Evolutionary conservation across 2,329 filamentous ascomycete genomes (phyloP).

Genomic region (Volutella citrinella): DNA sequence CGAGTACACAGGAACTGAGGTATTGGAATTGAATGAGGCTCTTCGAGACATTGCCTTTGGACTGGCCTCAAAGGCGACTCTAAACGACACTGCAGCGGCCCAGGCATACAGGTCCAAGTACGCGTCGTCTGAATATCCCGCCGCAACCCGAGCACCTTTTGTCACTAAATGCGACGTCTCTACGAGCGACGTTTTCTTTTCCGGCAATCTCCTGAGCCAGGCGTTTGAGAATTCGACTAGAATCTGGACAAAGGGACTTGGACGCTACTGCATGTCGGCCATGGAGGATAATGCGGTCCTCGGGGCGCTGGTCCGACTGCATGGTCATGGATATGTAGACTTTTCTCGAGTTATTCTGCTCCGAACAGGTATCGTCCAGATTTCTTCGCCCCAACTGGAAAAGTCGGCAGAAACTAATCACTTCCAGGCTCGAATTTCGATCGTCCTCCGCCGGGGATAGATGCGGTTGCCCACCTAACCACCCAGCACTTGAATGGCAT

Average conservation of each 20-base stretch:
- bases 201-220: conserved; percentile 5
- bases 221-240: conserved; percentile 8
- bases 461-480: conserved; percentile 7
- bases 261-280: conserved; percentile 14
- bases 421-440: conserved; percentile 14
- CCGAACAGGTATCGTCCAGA: conserved; percentile 9
- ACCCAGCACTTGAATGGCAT: conserved; percentile 10
- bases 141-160: conserved; percentile 4
- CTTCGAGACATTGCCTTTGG: conserved; percentile 9
- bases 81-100: conserved; percentile 6
- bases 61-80: conserved; percentile 4
- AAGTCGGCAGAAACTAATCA: too few relatives aligned
- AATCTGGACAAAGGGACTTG: conserved; percentile 9
- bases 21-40: conserved; percentile 14
- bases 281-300: conserved; percentile 14
- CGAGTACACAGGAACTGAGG: conserved; percentile 12
- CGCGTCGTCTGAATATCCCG: conserved; percentile 2
- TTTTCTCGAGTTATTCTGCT: conserved; percentile 14
- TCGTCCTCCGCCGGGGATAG: conserved; percentile 10
- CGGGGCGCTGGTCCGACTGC: conserved; percentile 7
- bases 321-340: conserved; percentile 8
- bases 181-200: conserved; percentile 12
- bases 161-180: conserved; percentile 9
- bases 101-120: conserved; percentile 11
- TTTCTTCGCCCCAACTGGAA: too few relatives aligned